Conservation (phyloP, 2,329 filamentous ascomycete genomes). For the Fusarium bulbicola region DNA sequence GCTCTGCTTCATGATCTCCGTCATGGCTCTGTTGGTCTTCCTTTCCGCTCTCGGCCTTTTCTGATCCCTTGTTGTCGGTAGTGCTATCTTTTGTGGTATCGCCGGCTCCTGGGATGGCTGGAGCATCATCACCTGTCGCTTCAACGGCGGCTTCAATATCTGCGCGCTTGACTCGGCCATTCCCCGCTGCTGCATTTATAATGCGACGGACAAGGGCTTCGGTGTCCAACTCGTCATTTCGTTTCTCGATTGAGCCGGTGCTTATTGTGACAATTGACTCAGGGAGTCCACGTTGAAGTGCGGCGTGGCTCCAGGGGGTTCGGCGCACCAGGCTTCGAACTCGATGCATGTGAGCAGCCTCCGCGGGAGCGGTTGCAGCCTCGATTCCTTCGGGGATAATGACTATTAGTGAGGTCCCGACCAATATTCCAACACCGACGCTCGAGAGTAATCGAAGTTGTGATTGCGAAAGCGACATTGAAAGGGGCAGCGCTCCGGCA, state of each 20-base stretch:
- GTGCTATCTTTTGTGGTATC: constrained; percentile 12
- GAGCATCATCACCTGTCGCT: constrained; percentile 20
- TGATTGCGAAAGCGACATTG: constrained; percentile 85
- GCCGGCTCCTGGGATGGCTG: constrained; percentile 17
- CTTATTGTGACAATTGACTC: constrained; percentile 35
- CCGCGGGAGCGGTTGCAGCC: constrained; percentile 74
- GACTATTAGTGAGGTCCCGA: constrained; percentile 94
- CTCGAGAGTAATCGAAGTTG: constrained; percentile 91
- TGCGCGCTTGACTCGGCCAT: constrained; percentile 13
- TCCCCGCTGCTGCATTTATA: constrained; percentile 5
- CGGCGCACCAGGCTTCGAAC: constrained; percentile 46
- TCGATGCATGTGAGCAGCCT: constrained; percentile 51
- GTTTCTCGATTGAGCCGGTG: constrained; percentile 13
- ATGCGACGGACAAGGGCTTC: constrained; percentile 29
- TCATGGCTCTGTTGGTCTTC: constrained; percentile 47
- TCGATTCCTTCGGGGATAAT: constrained; percentile 98
- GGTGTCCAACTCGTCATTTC: constrained; percentile 8
- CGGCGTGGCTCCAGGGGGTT: constrained; percentile 44
- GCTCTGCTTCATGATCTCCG: constrained; percentile 40
- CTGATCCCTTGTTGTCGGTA: constrained; percentile 10
- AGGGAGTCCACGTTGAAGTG: constrained; percentile 39
- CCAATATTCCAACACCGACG: constrained; percentile 90
- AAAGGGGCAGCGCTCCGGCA: constrained; percentile 88
- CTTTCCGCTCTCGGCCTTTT: constrained; percentile 18
- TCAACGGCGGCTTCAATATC: constrained; percentile 26